phyloP scores from a whole-genome alignment of 2,329 filamentous ascomycete genomes.

The Botrytis fragariae region DNA sequence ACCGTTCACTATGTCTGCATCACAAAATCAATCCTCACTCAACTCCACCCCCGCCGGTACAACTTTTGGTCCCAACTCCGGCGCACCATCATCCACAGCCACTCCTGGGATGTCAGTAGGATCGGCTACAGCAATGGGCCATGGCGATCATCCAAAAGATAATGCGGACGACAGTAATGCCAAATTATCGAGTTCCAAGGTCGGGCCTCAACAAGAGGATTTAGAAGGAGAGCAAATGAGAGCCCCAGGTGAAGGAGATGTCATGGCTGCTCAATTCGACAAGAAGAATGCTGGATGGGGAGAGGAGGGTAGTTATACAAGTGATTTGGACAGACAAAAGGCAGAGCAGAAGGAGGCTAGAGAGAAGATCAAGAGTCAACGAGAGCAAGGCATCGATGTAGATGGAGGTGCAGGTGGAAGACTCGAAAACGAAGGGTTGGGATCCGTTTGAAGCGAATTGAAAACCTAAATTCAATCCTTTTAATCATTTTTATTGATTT shows the following conservation, averaged over 20 bases:
- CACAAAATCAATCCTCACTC: constrained; percentile 35
- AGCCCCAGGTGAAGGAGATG: constrained; percentile 35
- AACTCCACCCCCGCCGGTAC: constrained; percentile 24
- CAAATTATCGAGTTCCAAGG: constrained; percentile 27
- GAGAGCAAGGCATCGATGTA: constrained; percentile 32
- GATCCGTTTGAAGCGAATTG: constrained; percentile 27
- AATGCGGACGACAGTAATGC: constrained; percentile 35
- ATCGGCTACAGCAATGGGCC: constrained; percentile 36
- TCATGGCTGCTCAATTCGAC: constrained; percentile 37
- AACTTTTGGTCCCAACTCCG: constrained; percentile 33
- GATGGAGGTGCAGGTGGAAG: constrained; percentile 36
- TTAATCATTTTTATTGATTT: too few species aligned
- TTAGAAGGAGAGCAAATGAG: constrained; percentile 38
- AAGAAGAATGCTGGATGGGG: constrained; percentile 39
- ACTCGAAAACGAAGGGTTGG: constrained; percentile 34
- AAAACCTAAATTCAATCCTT: neutral
- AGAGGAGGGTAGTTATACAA: constrained; percentile 35
- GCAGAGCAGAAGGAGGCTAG: constrained; percentile 36
- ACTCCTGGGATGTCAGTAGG: constrained; percentile 33
- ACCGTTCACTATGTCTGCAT: constrained; percentile 33
- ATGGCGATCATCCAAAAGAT: constrained; percentile 36
- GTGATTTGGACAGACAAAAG: constrained; percentile 37
- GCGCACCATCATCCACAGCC: constrained; percentile 26
- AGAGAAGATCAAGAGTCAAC: constrained; percentile 33
- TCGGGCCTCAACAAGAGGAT: constrained; percentile 37